Evolutionary conservation across 331 rosid species (phyloP).

Genomic region (Prunus yedoensis): DNA sequence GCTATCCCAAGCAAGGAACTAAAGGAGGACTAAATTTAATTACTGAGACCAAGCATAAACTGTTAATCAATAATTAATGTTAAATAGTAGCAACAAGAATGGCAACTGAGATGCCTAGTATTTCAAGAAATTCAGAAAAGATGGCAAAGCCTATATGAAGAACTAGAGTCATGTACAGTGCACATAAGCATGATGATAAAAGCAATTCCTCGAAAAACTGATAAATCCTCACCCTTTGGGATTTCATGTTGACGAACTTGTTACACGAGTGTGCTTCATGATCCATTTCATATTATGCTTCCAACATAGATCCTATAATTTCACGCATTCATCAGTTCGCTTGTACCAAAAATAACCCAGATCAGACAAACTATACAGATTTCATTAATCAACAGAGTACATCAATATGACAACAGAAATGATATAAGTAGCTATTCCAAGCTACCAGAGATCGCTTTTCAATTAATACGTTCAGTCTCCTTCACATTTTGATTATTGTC

Average conservation of each 20-base stretch:
- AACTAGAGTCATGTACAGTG: neutral
- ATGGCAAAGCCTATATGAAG: neutral
- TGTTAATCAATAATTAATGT: neutral
- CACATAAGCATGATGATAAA: neutral
- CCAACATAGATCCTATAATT: constrained; percentile 24
- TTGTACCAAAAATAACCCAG: neutral
- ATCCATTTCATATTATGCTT: constrained; percentile 35
- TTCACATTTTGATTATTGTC: neutral
- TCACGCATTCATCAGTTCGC: constrained; percentile 8
- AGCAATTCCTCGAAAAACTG: neutral
- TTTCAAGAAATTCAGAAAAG: neutral
- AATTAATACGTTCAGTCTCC: neutral
- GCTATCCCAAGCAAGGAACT: constrained; percentile 10
- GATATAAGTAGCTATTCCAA: neutral
- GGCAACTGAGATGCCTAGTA: neutral
- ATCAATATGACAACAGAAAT: neutral
- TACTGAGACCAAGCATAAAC: neutral
- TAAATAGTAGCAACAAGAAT: neutral
- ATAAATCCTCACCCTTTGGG: constrained; percentile 41
- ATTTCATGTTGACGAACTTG: constrained; percentile 43
- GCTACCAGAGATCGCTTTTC: neutral
- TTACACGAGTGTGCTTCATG: constrained; percentile 26
- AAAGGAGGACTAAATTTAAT: neutral
- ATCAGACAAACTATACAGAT: neutral
- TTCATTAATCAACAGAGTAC: neutral